phyloP scores from a whole-genome alignment of 306 rosid species.

The Argentina anserina region DNA sequence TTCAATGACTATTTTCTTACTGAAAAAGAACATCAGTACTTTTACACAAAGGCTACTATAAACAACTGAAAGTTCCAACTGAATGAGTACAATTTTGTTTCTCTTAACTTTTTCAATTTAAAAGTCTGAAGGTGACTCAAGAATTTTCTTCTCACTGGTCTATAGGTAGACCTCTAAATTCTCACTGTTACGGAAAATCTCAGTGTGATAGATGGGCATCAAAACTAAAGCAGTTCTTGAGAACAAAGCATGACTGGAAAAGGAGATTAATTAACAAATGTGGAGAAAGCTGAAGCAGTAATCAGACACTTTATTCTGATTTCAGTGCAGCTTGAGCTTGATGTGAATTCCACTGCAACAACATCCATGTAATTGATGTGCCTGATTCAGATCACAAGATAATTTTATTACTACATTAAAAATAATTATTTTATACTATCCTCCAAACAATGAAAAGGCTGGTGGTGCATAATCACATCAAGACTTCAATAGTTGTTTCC shows the following conservation, averaged over 20 bases:
- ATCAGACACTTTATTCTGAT: constrained; percentile 17
- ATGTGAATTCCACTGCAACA: constrained; percentile 77
- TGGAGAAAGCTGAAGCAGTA: background rate
- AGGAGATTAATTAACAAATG: background rate
- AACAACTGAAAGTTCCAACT: background rate
- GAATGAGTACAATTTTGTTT: background rate
- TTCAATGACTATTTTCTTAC: background rate
- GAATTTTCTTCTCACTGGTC: background rate
- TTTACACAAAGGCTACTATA: background rate
- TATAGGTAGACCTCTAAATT: background rate
- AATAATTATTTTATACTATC: background rate
- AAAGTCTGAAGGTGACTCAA: background rate
- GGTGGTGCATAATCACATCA: background rate
- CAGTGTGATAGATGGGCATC: background rate
- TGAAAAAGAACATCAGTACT: background rate
- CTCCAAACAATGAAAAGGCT: background rate
- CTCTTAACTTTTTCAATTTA: background rate
- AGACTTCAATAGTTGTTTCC: background rate
- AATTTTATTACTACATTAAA: background rate
- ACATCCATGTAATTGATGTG: constrained; percentile 89
- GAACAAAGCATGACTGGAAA: background rate
- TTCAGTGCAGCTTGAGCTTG: constrained; percentile 37
- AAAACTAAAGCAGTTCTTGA: background rate
- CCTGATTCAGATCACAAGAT: constrained; percentile 40
- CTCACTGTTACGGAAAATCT: background rate